These are phyloP conservation scores for Colletotrichum magnum DNA, from an alignment of 2,329 filamentous ascomycete genomes.

Conservation along the genomic window DNA sequence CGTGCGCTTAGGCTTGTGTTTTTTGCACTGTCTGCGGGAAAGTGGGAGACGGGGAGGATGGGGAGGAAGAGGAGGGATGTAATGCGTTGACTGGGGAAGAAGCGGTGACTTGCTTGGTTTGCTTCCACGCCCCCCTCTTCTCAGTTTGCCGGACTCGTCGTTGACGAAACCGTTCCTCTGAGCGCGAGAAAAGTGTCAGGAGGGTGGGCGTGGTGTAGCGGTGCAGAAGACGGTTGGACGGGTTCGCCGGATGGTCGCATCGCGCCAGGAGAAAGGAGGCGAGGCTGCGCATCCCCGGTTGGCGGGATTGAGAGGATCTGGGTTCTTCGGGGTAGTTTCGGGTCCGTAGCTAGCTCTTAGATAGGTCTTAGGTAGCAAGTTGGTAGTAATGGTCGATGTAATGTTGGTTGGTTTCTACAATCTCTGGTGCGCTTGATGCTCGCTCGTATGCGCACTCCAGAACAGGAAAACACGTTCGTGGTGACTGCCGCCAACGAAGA, in stretches of 20 bases:
- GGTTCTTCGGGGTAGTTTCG: too few species aligned
- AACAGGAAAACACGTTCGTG: too few species aligned
- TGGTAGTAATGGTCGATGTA: too few species aligned
- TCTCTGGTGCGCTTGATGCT: too few species aligned
- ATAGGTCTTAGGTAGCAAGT: slow-evolving; percentile 9
- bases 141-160: neutral
- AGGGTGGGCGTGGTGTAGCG: slow-evolving; percentile 17
- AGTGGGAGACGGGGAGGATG: neutral
- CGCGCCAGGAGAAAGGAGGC: too few species aligned
- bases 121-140: too few species aligned
- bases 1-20: slow-evolving; percentile 11
- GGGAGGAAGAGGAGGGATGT: neutral
- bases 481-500: too few species aligned
- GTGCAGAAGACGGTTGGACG: neutral
- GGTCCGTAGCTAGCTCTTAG: neutral
- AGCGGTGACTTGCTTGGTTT: too few species aligned
- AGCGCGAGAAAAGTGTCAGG: neutral
- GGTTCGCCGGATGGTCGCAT: slow-evolving; percentile 3
- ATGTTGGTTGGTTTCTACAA: too few species aligned
- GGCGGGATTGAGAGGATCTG: slow-evolving; percentile 1
- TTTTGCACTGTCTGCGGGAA: neutral
- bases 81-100: neutral
- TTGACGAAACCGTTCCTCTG: slow-evolving; percentile 10
- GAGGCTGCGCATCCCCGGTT: neutral
- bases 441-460: too few species aligned